Percentiles rank a stretch among this genome's conserved stretches.
phyloP scores from a whole-genome alignment of 1,284 basidiomycete species.

The Grifola frondosa region DNA sequence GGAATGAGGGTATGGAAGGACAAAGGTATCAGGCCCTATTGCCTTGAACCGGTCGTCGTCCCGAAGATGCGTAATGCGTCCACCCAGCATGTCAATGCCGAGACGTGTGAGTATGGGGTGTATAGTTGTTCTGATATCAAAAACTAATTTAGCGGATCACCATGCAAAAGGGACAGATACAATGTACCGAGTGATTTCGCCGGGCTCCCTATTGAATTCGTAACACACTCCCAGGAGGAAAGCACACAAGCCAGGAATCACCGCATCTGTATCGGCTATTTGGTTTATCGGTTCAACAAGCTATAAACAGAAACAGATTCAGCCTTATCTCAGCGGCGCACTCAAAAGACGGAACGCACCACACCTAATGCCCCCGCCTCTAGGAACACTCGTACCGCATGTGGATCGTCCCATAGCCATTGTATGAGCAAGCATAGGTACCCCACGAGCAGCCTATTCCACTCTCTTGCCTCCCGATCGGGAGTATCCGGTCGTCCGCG shows the following conservation, averaged over 20 bases:
- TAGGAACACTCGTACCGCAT: slow-evolving; percentile 86
- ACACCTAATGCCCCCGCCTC: slow-evolving; percentile 89
- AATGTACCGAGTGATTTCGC: slow-evolving; percentile 80
- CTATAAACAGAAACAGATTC: slow-evolving; percentile 37
- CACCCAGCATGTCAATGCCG: slow-evolving; percentile 86
- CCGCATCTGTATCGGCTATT: slow-evolving; percentile 79
- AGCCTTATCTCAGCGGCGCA: neutral
- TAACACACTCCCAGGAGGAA: slow-evolving; percentile 94
- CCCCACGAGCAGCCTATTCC: slow-evolving; percentile 87
- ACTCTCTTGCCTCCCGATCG: slow-evolving; percentile 69
- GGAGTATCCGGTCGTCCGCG: slow-evolving; percentile 70
- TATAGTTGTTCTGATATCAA: slow-evolving; percentile 65
- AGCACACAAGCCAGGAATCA: slow-evolving; percentile 89
- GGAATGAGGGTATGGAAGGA: slow-evolving; percentile 47
- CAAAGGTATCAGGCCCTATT: slow-evolving; percentile 78
- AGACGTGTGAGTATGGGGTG: slow-evolving; percentile 84
- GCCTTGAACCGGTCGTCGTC: slow-evolving; percentile 92
- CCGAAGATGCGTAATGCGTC: slow-evolving; percentile 82
- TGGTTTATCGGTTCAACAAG: slow-evolving; percentile 94
- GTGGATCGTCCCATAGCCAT: slow-evolving; percentile 97
- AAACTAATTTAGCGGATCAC: neutral
- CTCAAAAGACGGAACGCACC: slow-evolving; percentile 48
- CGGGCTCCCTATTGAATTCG: slow-evolving; percentile 91
- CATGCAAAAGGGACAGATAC: neutral
- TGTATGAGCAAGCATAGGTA: slow-evolving; percentile 84